These are phyloP conservation scores for Lactarius trivialis DNA, from an alignment of 768 basidiomycete genomes.

Conservation along the genomic window DNA sequence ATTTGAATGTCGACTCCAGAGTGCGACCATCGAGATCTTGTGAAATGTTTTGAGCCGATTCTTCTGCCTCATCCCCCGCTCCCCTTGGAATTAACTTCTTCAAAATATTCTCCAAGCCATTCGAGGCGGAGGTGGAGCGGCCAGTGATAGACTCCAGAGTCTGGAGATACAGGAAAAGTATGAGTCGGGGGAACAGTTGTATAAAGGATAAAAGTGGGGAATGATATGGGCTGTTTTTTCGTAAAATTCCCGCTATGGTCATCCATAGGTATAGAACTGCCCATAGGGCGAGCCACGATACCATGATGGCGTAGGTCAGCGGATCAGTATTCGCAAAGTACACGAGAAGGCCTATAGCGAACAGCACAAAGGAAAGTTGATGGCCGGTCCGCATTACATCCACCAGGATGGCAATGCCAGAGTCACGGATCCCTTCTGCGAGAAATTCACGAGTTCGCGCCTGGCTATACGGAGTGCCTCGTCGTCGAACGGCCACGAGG, in stretches of 20 bases:
- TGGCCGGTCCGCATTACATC: neutral
- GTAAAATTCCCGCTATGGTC: neutral
- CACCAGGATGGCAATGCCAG: neutral
- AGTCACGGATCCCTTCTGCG: neutral
- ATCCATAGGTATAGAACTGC: neutral
- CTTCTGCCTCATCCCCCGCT: neutral
- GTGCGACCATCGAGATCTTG: neutral
- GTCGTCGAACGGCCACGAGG: neutral
- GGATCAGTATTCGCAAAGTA: neutral
- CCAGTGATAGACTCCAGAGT: neutral
- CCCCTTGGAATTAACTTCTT: neutral
- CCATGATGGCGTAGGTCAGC: neutral
- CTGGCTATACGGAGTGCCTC: neutral
- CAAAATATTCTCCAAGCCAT: neutral
- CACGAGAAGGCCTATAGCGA: neutral
- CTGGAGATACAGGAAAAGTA: too few species aligned
- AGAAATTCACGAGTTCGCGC: neutral
- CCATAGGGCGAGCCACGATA: rapidly evolving
- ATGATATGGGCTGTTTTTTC: neutral
- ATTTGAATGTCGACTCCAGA: neutral
- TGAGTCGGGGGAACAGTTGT: neutral
- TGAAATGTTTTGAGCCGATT: neutral
- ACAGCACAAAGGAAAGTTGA: neutral
- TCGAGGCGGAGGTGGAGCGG: neutral
- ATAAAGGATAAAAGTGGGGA: neutral